Evolutionary conservation across 805 yeast species (phyloP).

Genomic region (Komagataella phaffii): DNA sequence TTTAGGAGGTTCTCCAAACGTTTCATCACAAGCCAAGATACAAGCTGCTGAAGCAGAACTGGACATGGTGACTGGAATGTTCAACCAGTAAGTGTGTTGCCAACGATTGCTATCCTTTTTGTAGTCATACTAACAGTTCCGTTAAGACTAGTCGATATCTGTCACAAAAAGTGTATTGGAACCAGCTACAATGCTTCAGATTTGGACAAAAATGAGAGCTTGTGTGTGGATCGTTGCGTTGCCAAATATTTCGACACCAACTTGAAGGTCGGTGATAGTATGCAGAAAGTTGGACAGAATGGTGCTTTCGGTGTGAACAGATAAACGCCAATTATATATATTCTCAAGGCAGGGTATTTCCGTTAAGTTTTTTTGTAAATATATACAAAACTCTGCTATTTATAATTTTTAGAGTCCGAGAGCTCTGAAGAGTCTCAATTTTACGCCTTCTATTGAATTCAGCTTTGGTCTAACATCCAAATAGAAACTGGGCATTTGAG

Average conservation of each 20-base stretch:
- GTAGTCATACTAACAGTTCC: slow-evolving; percentile 1
- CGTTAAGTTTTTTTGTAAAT: background rate
- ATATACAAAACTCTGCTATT: background rate
- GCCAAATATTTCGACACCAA: slow-evolving; percentile 90
- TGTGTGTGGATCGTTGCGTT: slow-evolving; percentile 92
- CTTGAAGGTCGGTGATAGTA: slow-evolving; percentile 78
- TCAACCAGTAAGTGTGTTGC: slow-evolving; percentile 37
- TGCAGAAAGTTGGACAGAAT: slow-evolving; percentile 23
- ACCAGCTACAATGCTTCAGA: slow-evolving; percentile 58
- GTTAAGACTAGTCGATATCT: slow-evolving; percentile 59
- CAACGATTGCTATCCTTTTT: background rate
- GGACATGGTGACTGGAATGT: slow-evolving; percentile 96
- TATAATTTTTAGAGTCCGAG: slow-evolving; percentile 28
- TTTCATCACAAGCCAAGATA: slow-evolving; percentile 62
- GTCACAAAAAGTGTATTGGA: slow-evolving; percentile 77
- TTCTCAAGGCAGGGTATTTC: background rate
- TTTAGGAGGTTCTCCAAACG: slow-evolving; percentile 59
- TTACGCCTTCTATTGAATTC: slow-evolving; percentile 68
- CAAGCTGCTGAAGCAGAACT: slow-evolving; percentile 93
- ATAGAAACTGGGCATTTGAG: slow-evolving; percentile 45
- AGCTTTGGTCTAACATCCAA: slow-evolving; percentile 90
- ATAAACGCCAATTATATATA: slow-evolving; percentile 1
- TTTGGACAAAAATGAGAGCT: slow-evolving; percentile 64
- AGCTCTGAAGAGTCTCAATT: slow-evolving; percentile 51
- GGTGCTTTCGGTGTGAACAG: slow-evolving; percentile 15